Evolutionary conservation across 2,329 filamentous ascomycete species (phyloP), one percentile per base, ranked within the genome.

Genomic region (Colletotrichum acutatum): DNA sequence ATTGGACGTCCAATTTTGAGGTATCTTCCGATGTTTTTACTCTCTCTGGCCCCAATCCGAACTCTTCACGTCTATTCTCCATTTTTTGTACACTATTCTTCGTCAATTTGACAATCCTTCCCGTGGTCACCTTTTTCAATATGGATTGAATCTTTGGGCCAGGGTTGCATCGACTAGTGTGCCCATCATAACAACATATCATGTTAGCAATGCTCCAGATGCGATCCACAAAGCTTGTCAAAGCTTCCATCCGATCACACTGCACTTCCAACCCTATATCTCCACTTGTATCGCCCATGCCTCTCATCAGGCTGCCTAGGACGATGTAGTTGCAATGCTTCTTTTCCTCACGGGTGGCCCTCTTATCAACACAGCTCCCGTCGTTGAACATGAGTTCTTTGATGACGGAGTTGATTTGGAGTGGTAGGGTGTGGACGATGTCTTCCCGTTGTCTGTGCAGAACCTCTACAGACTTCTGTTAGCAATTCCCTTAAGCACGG

Each of bases 291-390:
- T 22, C 52, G 1, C 53, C 59, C 69, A 69, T 69, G 0, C n/a
- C 22, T 5, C 42, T 53, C 1, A 64, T 6, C 2, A 72, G 16
- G 3, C 53, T 72, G 3, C 69, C 69, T 2, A 72, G 57, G 16
- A 71, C 62, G 5, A 71, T 42, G 22, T 58, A n/a, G 28, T 71
- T 62, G 37, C 64, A 68, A 3, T 56, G 42, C 5, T 57, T 37
- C 49, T 37, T 71, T 2, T 24, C 49, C 24, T 42, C 32, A 8
- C 16, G 11, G 64, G 26, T 32, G 9, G 26, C 60, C 9, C 34
- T 30, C 19, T 58, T n/a, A 56, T 70, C 37, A 19, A 54, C 42
- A 11, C 67, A 66, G 24, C 68, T 60, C 11, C 54, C 62, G 0
- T 42, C 53, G 4, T 53, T 62, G 3, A 53, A 19, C 19, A 42